A percentile compares a stretch with the other conserved stretches of the same genome.
These are phyloP conservation scores for Botryotinia narcissicola DNA, from an alignment of 2,329 filamentous ascomycete species.

Conservation along the genomic window DNA sequence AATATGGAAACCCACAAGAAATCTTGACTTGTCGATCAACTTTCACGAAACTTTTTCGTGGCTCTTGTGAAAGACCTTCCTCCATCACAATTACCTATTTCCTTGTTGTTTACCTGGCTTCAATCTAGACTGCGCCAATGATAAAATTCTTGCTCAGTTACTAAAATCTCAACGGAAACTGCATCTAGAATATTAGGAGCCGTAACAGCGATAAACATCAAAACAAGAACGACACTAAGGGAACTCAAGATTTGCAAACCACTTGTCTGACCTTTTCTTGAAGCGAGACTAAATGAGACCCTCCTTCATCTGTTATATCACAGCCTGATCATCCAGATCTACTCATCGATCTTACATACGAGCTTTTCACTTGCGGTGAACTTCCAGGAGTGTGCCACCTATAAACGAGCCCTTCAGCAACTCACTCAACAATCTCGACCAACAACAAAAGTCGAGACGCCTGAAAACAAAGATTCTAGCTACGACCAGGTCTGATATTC, in stretches of 20 bases:
- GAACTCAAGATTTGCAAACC: not conserved
- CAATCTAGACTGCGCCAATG: no score
- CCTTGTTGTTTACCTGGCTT: not conserved
- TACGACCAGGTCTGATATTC: not conserved
- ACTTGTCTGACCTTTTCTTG: not conserved
- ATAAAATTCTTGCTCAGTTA: not conserved
- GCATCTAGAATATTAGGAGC: rapidly evolving
- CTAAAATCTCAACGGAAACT: not conserved
- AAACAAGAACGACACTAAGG: not conserved
- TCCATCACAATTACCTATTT: not conserved
- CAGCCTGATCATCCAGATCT: not conserved
- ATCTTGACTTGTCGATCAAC: not conserved
- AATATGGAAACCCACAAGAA: not conserved
- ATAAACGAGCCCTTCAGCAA: not conserved
- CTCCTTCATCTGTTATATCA: not conserved
- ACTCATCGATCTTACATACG: not conserved
- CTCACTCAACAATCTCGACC: not conserved
- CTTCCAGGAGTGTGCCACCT: not conserved
- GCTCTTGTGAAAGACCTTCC: not conserved
- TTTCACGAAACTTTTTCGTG: not conserved
- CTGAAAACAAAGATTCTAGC: not conserved
- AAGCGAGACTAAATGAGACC: not conserved
- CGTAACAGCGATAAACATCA: not conserved
- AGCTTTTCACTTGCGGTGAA: not conserved
- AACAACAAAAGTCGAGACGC: not conserved